These are phyloP conservation scores for Podospora pseudopauciseta DNA, from an alignment of 495 filamentous ascomycete genomes.

Conservation along the genomic window DNA sequence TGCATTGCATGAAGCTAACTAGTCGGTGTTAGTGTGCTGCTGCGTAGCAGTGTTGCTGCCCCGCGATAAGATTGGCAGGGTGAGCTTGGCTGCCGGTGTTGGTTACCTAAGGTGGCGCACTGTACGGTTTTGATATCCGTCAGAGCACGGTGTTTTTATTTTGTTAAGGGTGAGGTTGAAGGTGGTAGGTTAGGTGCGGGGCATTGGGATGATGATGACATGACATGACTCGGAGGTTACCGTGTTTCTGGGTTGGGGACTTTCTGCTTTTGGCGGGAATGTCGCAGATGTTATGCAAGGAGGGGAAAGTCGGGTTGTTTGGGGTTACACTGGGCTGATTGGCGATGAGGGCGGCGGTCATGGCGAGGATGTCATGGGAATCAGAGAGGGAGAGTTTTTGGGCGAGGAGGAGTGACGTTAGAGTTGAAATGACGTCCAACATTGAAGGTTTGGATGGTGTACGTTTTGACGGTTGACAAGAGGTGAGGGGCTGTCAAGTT, in stretches of 20 bases:
- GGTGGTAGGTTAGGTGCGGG: neutral
- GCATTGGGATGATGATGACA: slow-evolving; percentile 1
- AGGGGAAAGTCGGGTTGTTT: neutral
- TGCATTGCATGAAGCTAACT: neutral
- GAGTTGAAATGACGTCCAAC: neutral
- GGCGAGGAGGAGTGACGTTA: neutral
- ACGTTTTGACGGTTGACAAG: neutral
- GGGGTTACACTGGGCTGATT: neutral
- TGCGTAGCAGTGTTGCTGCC: neutral
- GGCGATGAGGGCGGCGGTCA: neutral
- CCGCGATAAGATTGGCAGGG: slow-evolving; percentile 4
- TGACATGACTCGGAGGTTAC: slow-evolving; percentile 4
- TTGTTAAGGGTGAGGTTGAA: neutral
- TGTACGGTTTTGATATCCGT: neutral
- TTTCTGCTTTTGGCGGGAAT: neutral
- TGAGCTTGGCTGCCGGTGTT: neutral
- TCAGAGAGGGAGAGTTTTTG: neutral
- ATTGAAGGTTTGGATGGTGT: neutral
- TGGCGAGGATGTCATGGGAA: neutral
- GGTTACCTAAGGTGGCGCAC: neutral
- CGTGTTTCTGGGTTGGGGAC: neutral
- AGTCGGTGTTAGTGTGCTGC: neutral
- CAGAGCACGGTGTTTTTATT: neutral
- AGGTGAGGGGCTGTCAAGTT: neutral
- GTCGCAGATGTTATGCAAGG: neutral